Evolutionary conservation across 352 stramenopile genomes (phyloP), one percentile per base, ranked within the genome.

Genomic region (Globisporangium cederbergense): DNA sequence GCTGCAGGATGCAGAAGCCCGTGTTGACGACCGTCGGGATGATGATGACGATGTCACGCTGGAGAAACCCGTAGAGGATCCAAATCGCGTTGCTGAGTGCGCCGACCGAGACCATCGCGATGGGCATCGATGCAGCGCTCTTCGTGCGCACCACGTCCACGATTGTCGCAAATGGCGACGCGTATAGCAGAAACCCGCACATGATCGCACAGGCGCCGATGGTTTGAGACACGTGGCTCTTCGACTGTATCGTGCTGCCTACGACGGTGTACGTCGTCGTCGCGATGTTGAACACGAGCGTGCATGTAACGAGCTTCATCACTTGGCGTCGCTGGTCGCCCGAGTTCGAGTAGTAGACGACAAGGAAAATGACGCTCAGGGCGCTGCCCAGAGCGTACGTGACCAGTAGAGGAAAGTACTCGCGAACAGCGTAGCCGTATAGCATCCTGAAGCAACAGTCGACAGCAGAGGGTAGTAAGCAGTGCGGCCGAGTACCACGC

Each of bases 341-440:
- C 6, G 79, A 65, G 64, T 67, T 78, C 30, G 57, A 56, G 51
- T 78, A 84, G 62, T 81, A 87, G 45, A 88, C 49, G n/a, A 51
- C 55, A 50, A 86, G 66, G 64, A 87, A 86, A 28, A 69, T 58
- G 9, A 75, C 62, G 43, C 67, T 86, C 1, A 77, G 73, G n/a
- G 67, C 46, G 30, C 68, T 58, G 53, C 76, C 47, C 49, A 83
- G 64, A 5, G 74, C 43, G 66, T 77, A 66, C 28, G 77, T 74
- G 60, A 67, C 64, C 59, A 83, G 75, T 10, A 89, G 66, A 16
- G 79, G 81, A 57, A 90, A 84, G 65, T 81, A 85, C 52, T 78
- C 65, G 4, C 55, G 40, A 20, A 63, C 68, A 32, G 65, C 55
- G 53, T 79, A 86, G 11, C 78, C 78, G 36, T 78, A 79, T 4